Conservation (phyloP, 257 asterid genomes). For the Solanum sitiens region DNA sequence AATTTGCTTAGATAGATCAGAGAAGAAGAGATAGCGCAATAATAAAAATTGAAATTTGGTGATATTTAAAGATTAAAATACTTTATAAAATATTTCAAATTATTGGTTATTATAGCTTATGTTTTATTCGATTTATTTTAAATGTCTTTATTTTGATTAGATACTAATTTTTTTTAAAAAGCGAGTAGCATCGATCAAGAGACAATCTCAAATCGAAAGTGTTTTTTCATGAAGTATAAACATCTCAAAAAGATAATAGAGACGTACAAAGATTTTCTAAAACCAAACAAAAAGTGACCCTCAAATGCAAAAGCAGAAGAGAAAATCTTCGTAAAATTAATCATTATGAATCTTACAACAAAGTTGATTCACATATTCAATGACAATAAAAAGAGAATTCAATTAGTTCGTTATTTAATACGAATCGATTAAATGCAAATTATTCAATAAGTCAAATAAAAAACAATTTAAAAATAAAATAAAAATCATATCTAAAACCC, state of each 20-base stretch:
- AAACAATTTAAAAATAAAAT: no score
- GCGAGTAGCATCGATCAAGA: fast-evolving
- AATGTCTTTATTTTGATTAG: not conserved
- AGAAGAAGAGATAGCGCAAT: no score
- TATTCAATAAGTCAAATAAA: not conserved
- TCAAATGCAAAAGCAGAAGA: not conserved
- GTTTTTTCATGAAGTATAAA: not conserved
- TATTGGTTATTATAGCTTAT: not conserved
- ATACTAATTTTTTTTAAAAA: no score
- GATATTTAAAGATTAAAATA: not conserved
- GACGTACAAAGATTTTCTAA: not conserved
- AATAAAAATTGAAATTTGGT: not conserved
- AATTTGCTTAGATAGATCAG: not conserved
- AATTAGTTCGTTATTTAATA: not conserved
- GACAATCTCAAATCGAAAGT: fast-evolving
- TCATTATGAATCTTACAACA: not conserved
- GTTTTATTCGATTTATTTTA: not conserved
- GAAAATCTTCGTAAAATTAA: not conserved
- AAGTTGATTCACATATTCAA: not conserved
- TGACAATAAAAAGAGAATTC: not conserved
- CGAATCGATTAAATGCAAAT: not conserved
- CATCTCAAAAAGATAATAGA: not conserved
- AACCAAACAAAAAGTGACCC: fast-evolving
- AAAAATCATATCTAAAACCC: not conserved
- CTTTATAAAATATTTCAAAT: not conserved